These are phyloP conservation scores for Diplodia mutila DNA, from an alignment of 2,329 filamentous ascomycete genomes.

Conservation along the genomic window DNA sequence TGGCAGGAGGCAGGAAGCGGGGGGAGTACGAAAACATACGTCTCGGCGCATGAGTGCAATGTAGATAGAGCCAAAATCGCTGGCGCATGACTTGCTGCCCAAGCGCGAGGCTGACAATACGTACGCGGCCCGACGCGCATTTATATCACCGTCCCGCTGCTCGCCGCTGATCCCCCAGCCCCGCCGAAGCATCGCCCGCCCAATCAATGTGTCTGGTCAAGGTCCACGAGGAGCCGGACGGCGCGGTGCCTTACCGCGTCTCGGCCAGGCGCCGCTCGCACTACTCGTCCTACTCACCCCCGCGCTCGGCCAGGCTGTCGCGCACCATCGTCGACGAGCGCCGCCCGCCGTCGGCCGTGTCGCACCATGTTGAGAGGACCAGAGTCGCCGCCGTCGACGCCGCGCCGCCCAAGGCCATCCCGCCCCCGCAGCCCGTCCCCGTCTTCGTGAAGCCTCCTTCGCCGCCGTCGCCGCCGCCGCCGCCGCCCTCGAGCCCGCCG, in stretches of 20 bases:
- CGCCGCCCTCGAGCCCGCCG: slow-evolving; percentile 29
- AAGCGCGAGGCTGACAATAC: neutral
- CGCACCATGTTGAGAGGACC: slow-evolving; percentile 31
- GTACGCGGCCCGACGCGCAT: neutral
- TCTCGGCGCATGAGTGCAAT: neutral
- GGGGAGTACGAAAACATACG: neutral
- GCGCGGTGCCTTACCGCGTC: slow-evolving; percentile 44
- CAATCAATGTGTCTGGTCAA: slow-evolving; percentile 51
- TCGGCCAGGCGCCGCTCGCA: slow-evolving; percentile 34
- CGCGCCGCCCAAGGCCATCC: slow-evolving; percentile 36
- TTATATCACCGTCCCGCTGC: neutral
- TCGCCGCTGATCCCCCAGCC: neutral
- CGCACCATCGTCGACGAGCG: slow-evolving; percentile 34
- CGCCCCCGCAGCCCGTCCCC: slow-evolving; percentile 47
- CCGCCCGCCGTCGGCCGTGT: slow-evolving; percentile 28
- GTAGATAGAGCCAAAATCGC: too few species aligned
- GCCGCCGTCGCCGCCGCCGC: slow-evolving; percentile 37
- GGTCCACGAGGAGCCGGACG: slow-evolving; percentile 48
- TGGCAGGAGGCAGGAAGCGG: slow-evolving; percentile 1
- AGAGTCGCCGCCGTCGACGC: slow-evolving; percentile 24
- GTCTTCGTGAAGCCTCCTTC: slow-evolving; percentile 43
- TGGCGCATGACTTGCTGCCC: too few species aligned
- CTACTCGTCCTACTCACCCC: slow-evolving; percentile 32
- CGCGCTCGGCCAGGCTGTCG: slow-evolving; percentile 34
- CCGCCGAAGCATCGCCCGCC: neutral